Base-by-base conservation (phyloP, 1,139 yeast species). In the Suhomyces bribrorum region DNA sequence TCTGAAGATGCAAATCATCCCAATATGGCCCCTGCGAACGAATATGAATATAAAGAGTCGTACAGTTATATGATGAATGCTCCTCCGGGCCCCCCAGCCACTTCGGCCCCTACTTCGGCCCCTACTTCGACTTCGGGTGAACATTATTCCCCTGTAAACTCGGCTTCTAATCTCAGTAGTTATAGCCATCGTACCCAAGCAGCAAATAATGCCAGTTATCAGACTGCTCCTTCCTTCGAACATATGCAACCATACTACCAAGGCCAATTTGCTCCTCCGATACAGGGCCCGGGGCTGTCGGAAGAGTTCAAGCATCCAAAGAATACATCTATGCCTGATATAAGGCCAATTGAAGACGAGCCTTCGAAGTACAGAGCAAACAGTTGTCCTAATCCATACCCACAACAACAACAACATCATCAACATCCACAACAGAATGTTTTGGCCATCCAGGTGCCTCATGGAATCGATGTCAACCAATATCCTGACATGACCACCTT, bases 401-500 rank as follows among this genome's bases (percentile, higher is more conserved):
- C 29, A 12, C 16, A 24, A 11, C 34, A 37, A 12, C 26, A 11
- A 31, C 36, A 33, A 14, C 40, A 14, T n/a, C 31, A 31, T 31
- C 39, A 18, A 31, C 26, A 24, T n/a, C 16, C 16, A 7, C 30
- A 27, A 27, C 40, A 30, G 14, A 30, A 23, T 14, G 15, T 36
- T 7, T 31, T 35, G 14, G 14, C 48, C 16, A 40, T 47, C 18
- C 46, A 39, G 14, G 44, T 50, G 11, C 54, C 54, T n/a, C 42
- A 40, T 24, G 47, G 49, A 26, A 49, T 50, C 18, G 54, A 50
- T 28, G 44, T 50, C 17, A 50, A 54, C 31, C 60, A 54, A 33
- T 69, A 62, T 44, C 72, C 73, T 2, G 75, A 69, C 42, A 56
- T 70, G 52, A 69, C 76, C 5, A 61, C 72, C 3, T 52, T 69